Evolutionary conservation across 148 eudicot species (phyloP).

Genomic region (Fallopia convolvulus): DNA sequence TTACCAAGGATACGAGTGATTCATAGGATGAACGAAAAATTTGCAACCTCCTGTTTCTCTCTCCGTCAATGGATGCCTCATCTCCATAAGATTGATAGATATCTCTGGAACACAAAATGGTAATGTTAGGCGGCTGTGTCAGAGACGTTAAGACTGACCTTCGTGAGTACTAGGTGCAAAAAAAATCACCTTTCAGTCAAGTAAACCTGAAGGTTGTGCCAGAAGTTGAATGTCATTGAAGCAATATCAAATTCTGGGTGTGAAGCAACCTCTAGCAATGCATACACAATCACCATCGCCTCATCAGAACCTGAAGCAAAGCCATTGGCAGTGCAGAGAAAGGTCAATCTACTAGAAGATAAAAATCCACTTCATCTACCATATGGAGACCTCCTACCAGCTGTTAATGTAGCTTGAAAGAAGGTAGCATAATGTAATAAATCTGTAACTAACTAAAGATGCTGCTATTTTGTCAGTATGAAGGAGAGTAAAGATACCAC

Average conservation of each 20-base stretch:
- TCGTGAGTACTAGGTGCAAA: not conserved
- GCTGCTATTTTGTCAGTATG: not conserved
- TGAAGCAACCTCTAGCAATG: constrained; percentile 82
- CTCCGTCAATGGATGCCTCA: constrained; percentile 73
- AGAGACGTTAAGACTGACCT: not conserved
- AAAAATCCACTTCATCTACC: not conserved
- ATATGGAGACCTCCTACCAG: not conserved
- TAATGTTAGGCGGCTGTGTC: not conserved
- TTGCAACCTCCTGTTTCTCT: constrained; percentile 64
- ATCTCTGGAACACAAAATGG: constrained; percentile 37
- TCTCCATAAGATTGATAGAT: constrained; percentile 44
- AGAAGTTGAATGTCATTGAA: constrained; percentile 97
- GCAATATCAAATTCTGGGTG: constrained; percentile 98
- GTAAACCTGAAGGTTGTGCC: constrained; percentile 90
- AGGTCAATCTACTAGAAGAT: not conserved
- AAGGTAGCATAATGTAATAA: not conserved
- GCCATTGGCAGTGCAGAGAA: not conserved
- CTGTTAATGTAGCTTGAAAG: not conserved
- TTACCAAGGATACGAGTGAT: constrained; percentile 91
- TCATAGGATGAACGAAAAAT: constrained; percentile 83
- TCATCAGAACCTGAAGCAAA: constrained; percentile 77
- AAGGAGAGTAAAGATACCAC: constrained; percentile 41
- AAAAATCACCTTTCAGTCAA: constrained; percentile 65
- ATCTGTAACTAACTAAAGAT: not conserved
- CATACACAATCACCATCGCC: constrained; percentile 85